A percentile compares a stretch with the other conserved stretches of the same genome.
Conservation (phyloP, 805 yeast species). For the Kluyveromyces wickerhamii region DNA sequence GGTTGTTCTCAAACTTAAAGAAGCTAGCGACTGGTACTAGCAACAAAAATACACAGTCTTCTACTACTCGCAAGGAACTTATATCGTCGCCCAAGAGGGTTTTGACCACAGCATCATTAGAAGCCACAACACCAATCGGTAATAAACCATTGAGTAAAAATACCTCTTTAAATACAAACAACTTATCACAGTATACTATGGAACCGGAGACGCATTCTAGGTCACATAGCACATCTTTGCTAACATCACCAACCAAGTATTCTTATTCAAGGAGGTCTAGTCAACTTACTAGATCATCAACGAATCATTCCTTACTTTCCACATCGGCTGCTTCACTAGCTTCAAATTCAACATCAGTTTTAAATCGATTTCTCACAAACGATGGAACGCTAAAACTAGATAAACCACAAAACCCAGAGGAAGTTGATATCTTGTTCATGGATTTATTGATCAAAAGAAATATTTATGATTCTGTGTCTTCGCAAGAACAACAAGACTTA, state of each 20-base stretch:
- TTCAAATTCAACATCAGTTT: constrained; percentile 22
- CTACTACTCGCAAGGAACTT: constrained; percentile 10
- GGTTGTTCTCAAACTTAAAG: constrained; percentile 23
- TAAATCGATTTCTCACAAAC: constrained; percentile 21
- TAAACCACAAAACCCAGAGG: constrained; percentile 57
- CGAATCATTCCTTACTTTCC: constrained; percentile 16
- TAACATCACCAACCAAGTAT: constrained; percentile 20
- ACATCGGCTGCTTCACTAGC: constrained; percentile 22
- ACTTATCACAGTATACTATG: constrained; percentile 22
- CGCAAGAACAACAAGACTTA: constrained; percentile 70
- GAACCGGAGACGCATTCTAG: constrained; percentile 10
- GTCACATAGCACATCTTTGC: constrained; percentile 5
- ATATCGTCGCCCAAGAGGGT: constrained; percentile 18
- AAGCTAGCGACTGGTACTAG: constrained; percentile 16
- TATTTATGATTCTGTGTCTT: constrained; percentile 54
- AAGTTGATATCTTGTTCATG: constrained; percentile 65
- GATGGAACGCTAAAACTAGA: constrained; percentile 39
- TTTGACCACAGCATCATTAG: constrained; percentile 12
- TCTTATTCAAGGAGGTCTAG: constrained; percentile 20
- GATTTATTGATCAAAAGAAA: constrained; percentile 81
- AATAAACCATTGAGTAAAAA: constrained; percentile 23
- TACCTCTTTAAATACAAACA: constrained; percentile 22
- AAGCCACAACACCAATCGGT: constrained; percentile 11
- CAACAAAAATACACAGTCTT: constrained; percentile 1
- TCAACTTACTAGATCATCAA: constrained; percentile 20